Percentiles rank a stretch among this genome's conserved stretches.
Evolutionary conservation across 176 grass and related monocot genomes (phyloP).

Genomic region (Eragrostis nindensis): DNA sequence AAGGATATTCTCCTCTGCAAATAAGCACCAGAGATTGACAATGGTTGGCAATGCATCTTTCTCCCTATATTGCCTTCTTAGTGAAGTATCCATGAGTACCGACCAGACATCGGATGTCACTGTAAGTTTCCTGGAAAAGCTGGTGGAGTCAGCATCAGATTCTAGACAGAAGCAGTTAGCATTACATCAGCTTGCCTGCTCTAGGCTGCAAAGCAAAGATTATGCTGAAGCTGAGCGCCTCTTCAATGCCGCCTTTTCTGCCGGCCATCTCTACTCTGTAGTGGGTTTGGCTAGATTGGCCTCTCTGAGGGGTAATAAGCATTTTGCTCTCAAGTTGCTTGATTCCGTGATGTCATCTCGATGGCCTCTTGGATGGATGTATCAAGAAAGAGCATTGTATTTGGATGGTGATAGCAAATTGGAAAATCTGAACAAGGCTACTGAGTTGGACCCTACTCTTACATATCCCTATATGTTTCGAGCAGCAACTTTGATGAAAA

Average conservation of each 20-base stretch:
- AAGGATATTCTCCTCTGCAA: slow-evolving; percentile 71
- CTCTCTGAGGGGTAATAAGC: slow-evolving; percentile 71
- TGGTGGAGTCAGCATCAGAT: slow-evolving; percentile 81
- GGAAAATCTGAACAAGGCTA: slow-evolving; percentile 92
- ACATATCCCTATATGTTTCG: slow-evolving; percentile 95
- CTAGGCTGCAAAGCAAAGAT: slow-evolving; percentile 77
- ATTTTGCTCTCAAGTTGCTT: slow-evolving; percentile 89
- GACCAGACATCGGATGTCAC: slow-evolving; percentile 76
- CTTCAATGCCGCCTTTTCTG: slow-evolving; percentile 76
- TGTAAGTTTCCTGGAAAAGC: slow-evolving; percentile 71
- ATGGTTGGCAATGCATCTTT: slow-evolving; percentile 84
- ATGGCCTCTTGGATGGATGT: slow-evolving; percentile 96
- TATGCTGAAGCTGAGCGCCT: slow-evolving; percentile 69
- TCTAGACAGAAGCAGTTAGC: slow-evolving; percentile 80
- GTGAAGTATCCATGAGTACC: slow-evolving; percentile 79
- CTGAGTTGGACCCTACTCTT: slow-evolving; percentile 87
- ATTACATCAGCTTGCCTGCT: slow-evolving; percentile 80
- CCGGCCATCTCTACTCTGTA: slow-evolving; percentile 90
- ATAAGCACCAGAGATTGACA: slow-evolving; percentile 73
- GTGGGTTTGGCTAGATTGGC: slow-evolving; percentile 83
- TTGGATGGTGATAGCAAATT: slow-evolving; percentile 77
- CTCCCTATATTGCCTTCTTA: slow-evolving; percentile 89
- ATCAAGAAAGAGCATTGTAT: slow-evolving; percentile 93
- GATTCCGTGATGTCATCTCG: slow-evolving; percentile 83
- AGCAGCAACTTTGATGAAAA: slow-evolving; percentile 84